Percentiles rank a stretch among this genome's conserved stretches.
phyloP scores from a whole-genome alignment of 2,329 filamentous ascomycete genomes.

The Apiospora phragmitis region DNA sequence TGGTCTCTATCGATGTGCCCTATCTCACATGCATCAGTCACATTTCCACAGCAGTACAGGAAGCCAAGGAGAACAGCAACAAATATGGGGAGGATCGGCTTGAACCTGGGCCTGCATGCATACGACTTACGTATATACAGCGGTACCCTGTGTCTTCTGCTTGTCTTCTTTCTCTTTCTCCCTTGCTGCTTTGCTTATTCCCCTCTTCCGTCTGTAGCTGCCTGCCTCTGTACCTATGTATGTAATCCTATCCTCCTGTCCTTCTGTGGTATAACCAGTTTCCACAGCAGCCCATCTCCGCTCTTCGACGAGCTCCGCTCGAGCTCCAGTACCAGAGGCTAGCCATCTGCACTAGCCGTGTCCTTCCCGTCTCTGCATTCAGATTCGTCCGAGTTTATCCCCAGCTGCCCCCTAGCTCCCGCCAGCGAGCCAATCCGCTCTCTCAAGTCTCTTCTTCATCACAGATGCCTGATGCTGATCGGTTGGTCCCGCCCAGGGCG shows the following conservation, averaged over 20 bases:
- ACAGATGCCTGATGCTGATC: constrained; percentile 10
- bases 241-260: neutral
- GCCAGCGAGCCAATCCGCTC: constrained; percentile 6
- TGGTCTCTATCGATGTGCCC: neutral
- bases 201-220: neutral
- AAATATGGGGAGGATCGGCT: constrained; percentile 2
- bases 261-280: neutral
- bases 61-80: neutral
- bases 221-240: too few species aligned
- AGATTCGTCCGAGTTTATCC: constrained; percentile 10
- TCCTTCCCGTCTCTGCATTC: constrained; percentile 13
- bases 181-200: neutral
- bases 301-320: neutral
- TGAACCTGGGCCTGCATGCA: neutral
- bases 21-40: constrained; percentile 5
- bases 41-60: neutral
- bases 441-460: constrained; percentile 9
- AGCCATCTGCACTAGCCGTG: neutral
- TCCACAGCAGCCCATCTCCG: neutral
- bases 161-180: too few species aligned
- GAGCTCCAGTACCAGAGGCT: constrained; percentile 1
- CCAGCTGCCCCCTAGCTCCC: neutral
- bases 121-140: neutral
- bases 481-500: constrained; percentile 12
- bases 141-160: neutral